Percentiles rank a stretch among this genome's conserved stretches.
phyloP scores from a whole-genome alignment of 2,329 filamentous ascomycete species.

The Alternaria arborescens region DNA sequence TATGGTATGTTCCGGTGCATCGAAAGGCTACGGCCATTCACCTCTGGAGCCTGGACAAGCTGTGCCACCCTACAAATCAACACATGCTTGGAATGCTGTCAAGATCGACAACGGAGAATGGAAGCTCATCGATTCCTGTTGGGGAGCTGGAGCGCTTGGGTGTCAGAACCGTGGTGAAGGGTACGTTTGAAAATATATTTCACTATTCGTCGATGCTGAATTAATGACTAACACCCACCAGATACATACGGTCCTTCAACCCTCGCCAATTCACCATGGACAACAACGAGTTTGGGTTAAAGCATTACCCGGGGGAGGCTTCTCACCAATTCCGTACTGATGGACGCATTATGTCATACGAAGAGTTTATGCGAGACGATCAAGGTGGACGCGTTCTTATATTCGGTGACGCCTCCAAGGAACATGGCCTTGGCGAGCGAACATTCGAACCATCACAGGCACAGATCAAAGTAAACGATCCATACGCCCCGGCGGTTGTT shows the following conservation, averaged over 20 bases:
- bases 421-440: slow-evolving; percentile 62
- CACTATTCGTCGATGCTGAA: too few relatives aligned
- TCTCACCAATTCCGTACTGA: slow-evolving; percentile 78
- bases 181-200: slow-evolving; percentile 61
- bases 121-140: slow-evolving; percentile 92
- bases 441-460: slow-evolving; percentile 69
- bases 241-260: slow-evolving; percentile 74
- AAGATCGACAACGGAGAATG: slow-evolving; percentile 85
- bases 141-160: slow-evolving; percentile 81
- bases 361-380: slow-evolving; percentile 77
- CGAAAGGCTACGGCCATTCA: slow-evolving; percentile 82
- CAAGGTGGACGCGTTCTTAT: slow-evolving; percentile 56
- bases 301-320: slow-evolving; percentile 78
- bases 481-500: slow-evolving; percentile 55
- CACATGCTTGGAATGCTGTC: slow-evolving; percentile 94
- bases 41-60: slow-evolving; percentile 69
- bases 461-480: slow-evolving; percentile 68
- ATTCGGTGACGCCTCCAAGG: slow-evolving; percentile 21
- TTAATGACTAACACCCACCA: slow-evolving; percentile 8
- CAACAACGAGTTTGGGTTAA: slow-evolving; percentile 82
- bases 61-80: slow-evolving; percentile 68
- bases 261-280: slow-evolving; percentile 64
- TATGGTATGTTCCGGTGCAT: slow-evolving; percentile 77
- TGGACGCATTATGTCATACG: slow-evolving; percentile 74
- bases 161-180: slow-evolving; percentile 33